phyloP scores from a whole-genome alignment of 768 basidiomycete species.

The Psilocybe cubensis region DNA sequence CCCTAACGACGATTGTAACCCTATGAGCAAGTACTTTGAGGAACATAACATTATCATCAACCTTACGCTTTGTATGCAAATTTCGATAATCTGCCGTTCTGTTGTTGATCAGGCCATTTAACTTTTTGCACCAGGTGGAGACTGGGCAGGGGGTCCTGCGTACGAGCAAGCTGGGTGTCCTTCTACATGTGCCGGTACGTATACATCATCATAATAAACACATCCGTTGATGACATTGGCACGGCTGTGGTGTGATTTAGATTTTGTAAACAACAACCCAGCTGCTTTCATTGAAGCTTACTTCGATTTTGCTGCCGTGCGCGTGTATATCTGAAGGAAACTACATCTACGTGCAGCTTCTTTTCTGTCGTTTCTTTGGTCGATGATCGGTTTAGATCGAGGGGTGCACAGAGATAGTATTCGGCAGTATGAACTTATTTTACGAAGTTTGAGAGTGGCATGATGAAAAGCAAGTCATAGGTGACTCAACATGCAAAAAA shows the following conservation, averaged over 20 bases:
- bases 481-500: not conserved
- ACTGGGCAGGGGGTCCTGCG: constrained; percentile 56
- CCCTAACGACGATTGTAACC: constrained; percentile 60
- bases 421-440: no score
- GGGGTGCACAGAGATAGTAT: not conserved
- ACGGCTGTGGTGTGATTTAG: constrained; percentile 19
- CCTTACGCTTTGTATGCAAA: constrained; percentile 40
- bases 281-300: constrained; percentile 64
- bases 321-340: constrained; percentile 31
- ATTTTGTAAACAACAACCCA: constrained; percentile 67
- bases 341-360: no score
- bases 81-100: not conserved
- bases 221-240: not conserved
- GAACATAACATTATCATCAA: constrained; percentile 70
- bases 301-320: constrained; percentile 67
- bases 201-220: not conserved
- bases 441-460: no score
- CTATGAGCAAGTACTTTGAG: constrained; percentile 52
- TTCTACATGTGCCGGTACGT: constrained; percentile 54
- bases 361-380: no score
- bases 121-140: constrained; percentile 21
- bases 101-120: not conserved
- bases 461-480: not conserved
- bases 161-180: constrained; percentile 57
- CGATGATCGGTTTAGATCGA: no score